Conservation (phyloP, 163 green algal genomes). For the Smithsoniella earleae region DNA sequence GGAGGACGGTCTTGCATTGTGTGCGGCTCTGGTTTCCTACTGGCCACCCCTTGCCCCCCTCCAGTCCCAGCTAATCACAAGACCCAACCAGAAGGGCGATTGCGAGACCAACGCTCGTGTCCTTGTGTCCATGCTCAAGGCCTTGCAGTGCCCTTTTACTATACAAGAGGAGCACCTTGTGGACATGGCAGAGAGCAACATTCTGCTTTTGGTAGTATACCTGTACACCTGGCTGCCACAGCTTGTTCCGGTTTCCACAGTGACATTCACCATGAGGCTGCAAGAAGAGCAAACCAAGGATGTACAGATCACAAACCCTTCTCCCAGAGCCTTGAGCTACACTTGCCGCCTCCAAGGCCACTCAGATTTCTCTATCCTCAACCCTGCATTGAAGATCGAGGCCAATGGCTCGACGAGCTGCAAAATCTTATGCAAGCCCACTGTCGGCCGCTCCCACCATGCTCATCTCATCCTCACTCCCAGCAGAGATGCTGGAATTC, state of each 20-base stretch:
- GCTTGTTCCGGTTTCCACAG: slow-evolving; percentile 48
- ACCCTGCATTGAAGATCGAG: slow-evolving; percentile 49
- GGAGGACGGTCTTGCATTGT: slow-evolving; percentile 49
- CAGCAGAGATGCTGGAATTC: slow-evolving; percentile 35
- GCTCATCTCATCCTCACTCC: not conserved
- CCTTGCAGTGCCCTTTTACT: slow-evolving; percentile 52
- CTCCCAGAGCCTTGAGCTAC: slow-evolving; percentile 55
- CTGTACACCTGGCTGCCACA: slow-evolving; percentile 60
- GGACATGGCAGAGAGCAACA: slow-evolving; percentile 39
- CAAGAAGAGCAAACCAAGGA: slow-evolving; percentile 51
- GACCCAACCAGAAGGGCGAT: slow-evolving; percentile 28
- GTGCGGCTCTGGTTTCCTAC: slow-evolving; percentile 51
- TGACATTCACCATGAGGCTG: slow-evolving; percentile 58
- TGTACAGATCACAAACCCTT: slow-evolving; percentile 63
- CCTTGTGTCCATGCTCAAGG: slow-evolving; percentile 35
- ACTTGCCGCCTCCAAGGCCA: slow-evolving; percentile 51
- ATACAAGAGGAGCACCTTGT: slow-evolving; percentile 48
- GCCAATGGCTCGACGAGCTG: slow-evolving; percentile 36
- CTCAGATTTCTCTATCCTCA: slow-evolving; percentile 53
- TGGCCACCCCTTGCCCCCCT: slow-evolving; percentile 46
- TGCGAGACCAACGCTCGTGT: slow-evolving; percentile 35
- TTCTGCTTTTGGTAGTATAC: slow-evolving; percentile 54
- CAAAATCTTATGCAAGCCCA: slow-evolving; percentile 35
- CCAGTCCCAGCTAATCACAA: slow-evolving; percentile 20
- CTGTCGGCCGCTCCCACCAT: not conserved